Base-by-base conservation (phyloP, 176 grass and related monocot genomes). In the Hsuehochloa calcarea region DNA sequence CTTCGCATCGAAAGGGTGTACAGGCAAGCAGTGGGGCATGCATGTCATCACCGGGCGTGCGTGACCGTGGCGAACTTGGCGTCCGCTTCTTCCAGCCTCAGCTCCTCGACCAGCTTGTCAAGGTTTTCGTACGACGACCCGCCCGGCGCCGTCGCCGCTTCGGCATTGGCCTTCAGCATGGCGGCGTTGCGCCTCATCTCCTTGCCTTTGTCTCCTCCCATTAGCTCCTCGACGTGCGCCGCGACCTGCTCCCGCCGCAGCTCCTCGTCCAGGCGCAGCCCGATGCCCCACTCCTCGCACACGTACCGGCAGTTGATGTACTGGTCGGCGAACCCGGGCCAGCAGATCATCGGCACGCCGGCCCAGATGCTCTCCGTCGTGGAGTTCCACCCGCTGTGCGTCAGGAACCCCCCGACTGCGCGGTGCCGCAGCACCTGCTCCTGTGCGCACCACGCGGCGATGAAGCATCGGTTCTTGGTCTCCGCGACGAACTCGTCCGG, bases 311-410 rank as follows among this genome's bases (percentile, higher is more conserved):
- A 58, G 84, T 90, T 90, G 84, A 90, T 90, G 80, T 90, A 90
- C 74, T 93, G 92, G 83, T 93, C 92, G 6, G 79, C 86, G 80
- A 93, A 93, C 20, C 67, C 80, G 0, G 89, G 92, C 56, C 62
- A 63, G 83, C 89, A 93, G 54, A 91, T 15, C 89, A 93, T 90
- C 1, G 92, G 89, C 69, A 93, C 89, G 39, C 92, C 89, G 0
- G 77, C 31, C 13, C 59, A 74, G 38, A 93, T 86, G 86, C 88
- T 88, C 88, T 91, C 92, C 22, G 87, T 16, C 0, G 86, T 91
- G 5, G 92, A 94, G 84, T 94, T 94, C 92, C 92, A 94, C 20
- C 92, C 92, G 80, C 70, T 81, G 80, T 94, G 92, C 44, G 92
- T 94, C 43, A 83, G 63, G 81, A 94, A 94, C 0, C 75, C 89